These are phyloP conservation scores for Gautieria morchelliformis DNA, from an alignment of 768 basidiomycete species.

Conservation along the genomic window DNA sequence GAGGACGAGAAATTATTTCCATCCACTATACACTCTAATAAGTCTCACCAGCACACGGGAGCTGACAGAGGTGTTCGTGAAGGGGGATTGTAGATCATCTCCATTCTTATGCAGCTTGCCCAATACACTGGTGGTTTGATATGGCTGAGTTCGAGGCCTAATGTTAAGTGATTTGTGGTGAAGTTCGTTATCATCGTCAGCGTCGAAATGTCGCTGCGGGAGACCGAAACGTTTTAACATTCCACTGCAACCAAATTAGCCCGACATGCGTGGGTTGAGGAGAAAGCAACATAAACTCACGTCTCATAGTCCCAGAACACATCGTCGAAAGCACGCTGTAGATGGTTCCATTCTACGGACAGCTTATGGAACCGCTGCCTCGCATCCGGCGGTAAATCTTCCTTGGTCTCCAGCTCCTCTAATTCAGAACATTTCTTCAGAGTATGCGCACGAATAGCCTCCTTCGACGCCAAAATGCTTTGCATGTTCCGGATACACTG, in stretches of 20 bases:
- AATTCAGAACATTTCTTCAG: background rate
- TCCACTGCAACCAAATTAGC: background rate
- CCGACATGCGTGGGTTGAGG: background rate
- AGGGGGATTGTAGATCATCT: background rate
- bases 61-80: background rate
- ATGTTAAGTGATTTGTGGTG: background rate
- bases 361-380: background rate
- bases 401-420: background rate
- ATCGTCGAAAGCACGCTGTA: background rate
- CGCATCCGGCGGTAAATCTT: background rate
- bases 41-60: background rate
- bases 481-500: slow-evolving; percentile 3
- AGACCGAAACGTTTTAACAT: slow-evolving; percentile 1
- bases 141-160: background rate
- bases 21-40: slow-evolving; percentile 4
- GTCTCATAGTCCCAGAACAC: slow-evolving; percentile 1
- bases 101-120: background rate
- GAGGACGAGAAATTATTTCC: background rate
- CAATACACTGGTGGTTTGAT: background rate
- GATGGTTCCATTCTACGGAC: background rate
- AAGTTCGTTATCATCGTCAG: background rate
- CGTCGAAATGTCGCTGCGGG: background rate
- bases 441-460: background rate
- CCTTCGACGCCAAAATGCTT: background rate
- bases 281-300: background rate